Base-by-base conservation (phyloP, 148 eudicot genomes). In the Chenopodium formosanum region DNA sequence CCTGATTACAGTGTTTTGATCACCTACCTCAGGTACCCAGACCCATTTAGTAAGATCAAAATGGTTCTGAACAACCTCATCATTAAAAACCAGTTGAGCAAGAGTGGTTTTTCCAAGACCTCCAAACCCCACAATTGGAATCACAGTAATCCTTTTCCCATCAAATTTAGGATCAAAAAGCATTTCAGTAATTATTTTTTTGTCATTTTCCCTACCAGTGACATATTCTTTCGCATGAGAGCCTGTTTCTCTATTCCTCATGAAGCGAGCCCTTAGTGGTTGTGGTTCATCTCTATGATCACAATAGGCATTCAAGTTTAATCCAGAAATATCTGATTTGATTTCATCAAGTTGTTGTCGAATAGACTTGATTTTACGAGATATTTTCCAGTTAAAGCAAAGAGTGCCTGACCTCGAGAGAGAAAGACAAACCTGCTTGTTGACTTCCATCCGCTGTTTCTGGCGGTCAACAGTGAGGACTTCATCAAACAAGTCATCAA, bases 401-500 rank as follows among this genome's bases (percentile, higher is more conserved):
- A 32, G 34, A 32, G 2, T 32, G 34, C 34, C 34, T 1, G 80
- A 78, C 16, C 44, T 25, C 0, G 60, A 78, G 63, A 50, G 50
- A 9, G 13, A n/a, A n/a, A 5, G 9, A 9, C 65, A 40, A 25
- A 68, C 74, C 81, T 78, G 23, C 9, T 68, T 50, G 53, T 50
- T 50, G 1, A 1, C 11, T 50, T 50, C 13, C 1, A 1, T 50
- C 60, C 34, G 34, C 34, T 14, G 71, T 9, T 52, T 11, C 1
- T 31, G 63, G 22, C 44, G 56, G 19, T 32, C 70, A 17, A 50
- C 53, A 17, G 56, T 72, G 13, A 72, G 53, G 10, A 72, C 13
- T 1, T 66, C 44, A 17, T 78, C 80, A 16, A 66, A 78, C 63
- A 78, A 29, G 53, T 78, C 80, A 78, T 78, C 73, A 23, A 60